phyloP scores from a whole-genome alignment of 768 basidiomycete genomes.

The Pholiota microspora region DNA sequence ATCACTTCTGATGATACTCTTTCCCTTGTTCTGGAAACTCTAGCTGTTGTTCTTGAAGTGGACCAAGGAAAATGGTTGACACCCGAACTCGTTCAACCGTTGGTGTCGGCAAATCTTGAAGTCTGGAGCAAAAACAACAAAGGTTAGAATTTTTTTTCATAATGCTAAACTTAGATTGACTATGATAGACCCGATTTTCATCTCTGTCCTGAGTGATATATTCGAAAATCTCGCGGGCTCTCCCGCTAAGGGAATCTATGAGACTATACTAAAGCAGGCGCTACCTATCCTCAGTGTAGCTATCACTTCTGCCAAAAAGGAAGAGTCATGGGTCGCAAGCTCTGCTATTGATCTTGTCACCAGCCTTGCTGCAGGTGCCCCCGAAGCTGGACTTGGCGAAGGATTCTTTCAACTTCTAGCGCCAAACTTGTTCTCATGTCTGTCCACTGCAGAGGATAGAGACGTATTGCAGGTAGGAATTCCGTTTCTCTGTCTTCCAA shows the following conservation, averaged over 20 bases:
- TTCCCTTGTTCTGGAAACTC: conserved; percentile 81
- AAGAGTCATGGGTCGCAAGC: conserved; percentile 73
- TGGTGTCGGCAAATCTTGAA: conserved; percentile 69
- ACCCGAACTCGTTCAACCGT: conserved; percentile 56
- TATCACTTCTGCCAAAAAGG: conserved; percentile 52
- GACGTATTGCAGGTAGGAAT: conserved; percentile 70
- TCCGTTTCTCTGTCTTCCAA: background rate
- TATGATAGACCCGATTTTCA: conserved; percentile 75
- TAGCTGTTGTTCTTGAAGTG: conserved; percentile 76
- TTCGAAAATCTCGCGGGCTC: conserved; percentile 68
- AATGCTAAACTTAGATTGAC: background rate
- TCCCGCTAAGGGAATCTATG: conserved; percentile 58
- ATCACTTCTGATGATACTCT: conserved; percentile 86
- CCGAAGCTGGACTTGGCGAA: conserved; percentile 64
- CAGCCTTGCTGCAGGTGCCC: conserved; percentile 67
- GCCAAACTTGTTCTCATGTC: conserved; percentile 67
- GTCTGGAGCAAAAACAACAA: conserved; percentile 87
- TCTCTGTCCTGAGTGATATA: conserved; percentile 83
- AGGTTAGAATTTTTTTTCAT: conserved; percentile 41
- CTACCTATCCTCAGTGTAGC: conserved; percentile 71
- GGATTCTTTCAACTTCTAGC: conserved; percentile 80
- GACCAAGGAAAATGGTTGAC: conserved; percentile 75
- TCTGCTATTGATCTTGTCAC: conserved; percentile 83
- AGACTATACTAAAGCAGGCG: conserved; percentile 68
- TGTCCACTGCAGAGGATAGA: conserved; percentile 76